A percentile compares a stretch with the other conserved stretches of the same genome.
Conservation (phyloP, 257 asterid species). For the Craterostigma plantagineum region DNA sequence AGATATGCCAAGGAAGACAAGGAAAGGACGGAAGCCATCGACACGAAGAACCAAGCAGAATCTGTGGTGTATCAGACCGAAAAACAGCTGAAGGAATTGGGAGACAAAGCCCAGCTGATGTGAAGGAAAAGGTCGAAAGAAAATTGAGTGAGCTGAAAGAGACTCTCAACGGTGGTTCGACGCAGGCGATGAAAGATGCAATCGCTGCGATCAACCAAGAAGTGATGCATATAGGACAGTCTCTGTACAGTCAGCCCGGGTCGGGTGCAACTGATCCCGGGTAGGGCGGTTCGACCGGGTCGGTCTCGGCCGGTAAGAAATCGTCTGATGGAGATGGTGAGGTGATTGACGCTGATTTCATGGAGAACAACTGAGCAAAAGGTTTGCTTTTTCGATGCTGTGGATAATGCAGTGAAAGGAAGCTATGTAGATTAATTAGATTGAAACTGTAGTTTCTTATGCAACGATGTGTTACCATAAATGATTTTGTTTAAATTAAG, state of each 20-base stretch:
- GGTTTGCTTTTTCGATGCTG: too few species aligned
- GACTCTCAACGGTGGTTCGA: slow-evolving; percentile 65
- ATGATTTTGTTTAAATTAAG: too few species aligned
- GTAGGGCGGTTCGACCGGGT: too few species aligned
- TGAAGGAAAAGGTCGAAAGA: slow-evolving; percentile 80
- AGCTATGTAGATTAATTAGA: too few species aligned
- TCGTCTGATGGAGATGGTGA: slow-evolving; percentile 65
- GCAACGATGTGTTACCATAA: too few species aligned
- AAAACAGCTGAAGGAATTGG: slow-evolving; percentile 91
- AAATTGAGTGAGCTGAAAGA: slow-evolving; percentile 85
- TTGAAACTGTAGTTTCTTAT: too few species aligned
- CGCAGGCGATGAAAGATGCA: slow-evolving; percentile 83
- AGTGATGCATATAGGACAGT: slow-evolving; percentile 96
- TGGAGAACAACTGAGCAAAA: slow-evolving; percentile 62
- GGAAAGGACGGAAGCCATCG: slow-evolving; percentile 94
- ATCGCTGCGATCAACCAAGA: slow-evolving; percentile 87
- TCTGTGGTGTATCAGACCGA: slow-evolving; percentile 93
- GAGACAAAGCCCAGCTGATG: slow-evolving; percentile 80
- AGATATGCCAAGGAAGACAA: slow-evolving; percentile 88
- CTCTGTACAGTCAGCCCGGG: slow-evolving; percentile 79
- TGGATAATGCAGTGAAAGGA: too few species aligned
- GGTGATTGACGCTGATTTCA: slow-evolving; percentile 94
- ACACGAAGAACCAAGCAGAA: slow-evolving; percentile 91
- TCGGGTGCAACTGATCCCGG: slow-evolving; percentile 44
- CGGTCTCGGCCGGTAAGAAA: slow-evolving; percentile 33